Evolutionary conservation across 441 rosid species (phyloP), one percentile per base, ranked within the genome.

Genomic region (Capsella rubella): DNA sequence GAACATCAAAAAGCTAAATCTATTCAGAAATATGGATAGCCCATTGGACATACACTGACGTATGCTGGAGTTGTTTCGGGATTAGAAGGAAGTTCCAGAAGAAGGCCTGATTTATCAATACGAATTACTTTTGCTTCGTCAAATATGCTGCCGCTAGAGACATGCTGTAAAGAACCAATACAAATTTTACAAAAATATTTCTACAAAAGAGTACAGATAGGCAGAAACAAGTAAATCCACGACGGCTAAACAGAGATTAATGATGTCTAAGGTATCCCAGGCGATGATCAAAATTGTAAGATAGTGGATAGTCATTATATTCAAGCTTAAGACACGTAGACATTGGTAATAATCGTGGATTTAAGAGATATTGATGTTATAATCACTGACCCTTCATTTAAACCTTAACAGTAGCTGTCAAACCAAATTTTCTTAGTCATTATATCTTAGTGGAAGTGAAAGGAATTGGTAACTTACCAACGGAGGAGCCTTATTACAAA

Each of bases 51-150:
- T 90, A 96, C 98, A 61, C 79, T 84, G 78, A 91, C 97, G 73
- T 85, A 96, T 80, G 97, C 91, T 11, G 97, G 93, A 46, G 86
- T 83, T 50, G 95, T 78, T 15, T 60, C 72, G 5, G 98, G 93
- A 72, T 65, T 52, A 46, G 97, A 87, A 55, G 97, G 98, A 73
- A 96, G 83, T 72, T 93, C 98, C 64, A 96, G 94, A 82, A 93
- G 84, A 83, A 96, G 91, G 53, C 99, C 99, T 39, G 82, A 74
- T 74, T 84, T 90, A 74, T 96, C 99, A 66, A 96, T 87, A 82
- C 99, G 86, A 49, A 93, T 82, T 50, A 96, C 89, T 84, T 87
- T 93, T 77, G 98, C 86, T 55, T 72, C 84, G 58, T 93, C 99
- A 76, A 84, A 88, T 80, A 93, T 93, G 78, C 81, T 91, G 69